phyloP scores from a whole-genome alignment of 257 asterid species.

The Voacanga thouarsii region DNA sequence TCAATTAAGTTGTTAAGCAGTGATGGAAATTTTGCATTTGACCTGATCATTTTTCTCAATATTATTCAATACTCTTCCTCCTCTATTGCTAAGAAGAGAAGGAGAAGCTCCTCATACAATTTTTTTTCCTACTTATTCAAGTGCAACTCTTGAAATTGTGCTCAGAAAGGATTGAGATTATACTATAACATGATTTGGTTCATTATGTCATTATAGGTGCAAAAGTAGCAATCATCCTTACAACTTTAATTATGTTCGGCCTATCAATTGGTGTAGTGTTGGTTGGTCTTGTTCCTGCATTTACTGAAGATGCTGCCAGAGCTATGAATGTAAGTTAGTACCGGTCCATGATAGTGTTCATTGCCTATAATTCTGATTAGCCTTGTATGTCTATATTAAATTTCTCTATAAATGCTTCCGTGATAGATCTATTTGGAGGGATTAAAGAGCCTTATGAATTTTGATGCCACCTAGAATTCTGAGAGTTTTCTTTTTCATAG shows the following conservation, averaged over 20 bases:
- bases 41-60: background rate
- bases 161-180: background rate
- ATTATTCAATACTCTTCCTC: background rate
- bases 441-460: background rate
- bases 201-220: conserved; percentile 42
- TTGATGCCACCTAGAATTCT: background rate
- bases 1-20: background rate
- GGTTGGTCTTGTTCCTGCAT: conserved; percentile 65
- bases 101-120: background rate
- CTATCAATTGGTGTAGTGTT: conserved; percentile 51
- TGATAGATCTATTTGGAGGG: background rate
- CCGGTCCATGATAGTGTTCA: background rate
- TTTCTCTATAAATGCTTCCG: background rate
- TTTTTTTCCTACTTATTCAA: background rate
- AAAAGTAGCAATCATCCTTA: conserved; percentile 48
- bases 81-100: background rate
- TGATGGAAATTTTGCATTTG: background rate
- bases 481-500: background rate
- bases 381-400: background rate
- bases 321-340: conserved; percentile 72
- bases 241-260: conserved; percentile 41
- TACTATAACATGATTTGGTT: background rate
- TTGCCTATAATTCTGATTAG: background rate
- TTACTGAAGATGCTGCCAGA: conserved; percentile 75
- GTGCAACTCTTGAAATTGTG: background rate